Evolutionary conservation across 345 rosid species (phyloP).

Genomic region (Theobroma cacao): DNA sequence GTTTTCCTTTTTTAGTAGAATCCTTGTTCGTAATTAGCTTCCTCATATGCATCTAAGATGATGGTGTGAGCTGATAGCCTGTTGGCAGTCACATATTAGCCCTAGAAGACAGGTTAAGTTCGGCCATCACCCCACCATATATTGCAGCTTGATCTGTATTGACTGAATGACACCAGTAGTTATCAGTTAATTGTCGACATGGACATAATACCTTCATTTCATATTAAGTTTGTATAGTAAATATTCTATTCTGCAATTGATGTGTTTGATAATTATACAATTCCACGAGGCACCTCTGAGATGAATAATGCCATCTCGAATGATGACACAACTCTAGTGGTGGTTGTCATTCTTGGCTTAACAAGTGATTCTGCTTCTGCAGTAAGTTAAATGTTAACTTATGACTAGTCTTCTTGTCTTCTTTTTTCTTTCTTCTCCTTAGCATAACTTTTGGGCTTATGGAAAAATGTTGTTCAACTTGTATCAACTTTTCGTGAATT

Average conservation of each 20-base stretch:
- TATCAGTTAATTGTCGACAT: neutral
- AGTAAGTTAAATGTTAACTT: constrained; percentile 37
- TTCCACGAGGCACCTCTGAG: constrained; percentile 24
- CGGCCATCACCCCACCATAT: too few relatives aligned
- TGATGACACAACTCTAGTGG: constrained; percentile 56
- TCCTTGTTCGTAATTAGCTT: neutral
- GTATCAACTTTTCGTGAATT: neutral
- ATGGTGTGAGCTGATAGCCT: neutral
- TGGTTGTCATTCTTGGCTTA: constrained; percentile 66
- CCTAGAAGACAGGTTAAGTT: neutral
- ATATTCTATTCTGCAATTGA: neutral
- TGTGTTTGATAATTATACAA: constrained; percentile 24
- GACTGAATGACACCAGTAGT: neutral
- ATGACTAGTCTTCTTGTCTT: neutral
- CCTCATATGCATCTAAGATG: neutral
- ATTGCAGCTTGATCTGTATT: neutral
- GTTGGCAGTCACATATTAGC: neutral
- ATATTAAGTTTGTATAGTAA: neutral
- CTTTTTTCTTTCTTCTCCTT: neutral
- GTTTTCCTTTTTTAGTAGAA: neutral
- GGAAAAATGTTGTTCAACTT: neutral
- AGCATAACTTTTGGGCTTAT: neutral
- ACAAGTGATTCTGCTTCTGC: constrained; percentile 68
- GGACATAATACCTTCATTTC: neutral
- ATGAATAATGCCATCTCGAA: constrained; percentile 27